phyloP scores from a whole-genome alignment of 2,329 filamentous ascomycete genomes.

The Colletotrichum simmondsii region DNA sequence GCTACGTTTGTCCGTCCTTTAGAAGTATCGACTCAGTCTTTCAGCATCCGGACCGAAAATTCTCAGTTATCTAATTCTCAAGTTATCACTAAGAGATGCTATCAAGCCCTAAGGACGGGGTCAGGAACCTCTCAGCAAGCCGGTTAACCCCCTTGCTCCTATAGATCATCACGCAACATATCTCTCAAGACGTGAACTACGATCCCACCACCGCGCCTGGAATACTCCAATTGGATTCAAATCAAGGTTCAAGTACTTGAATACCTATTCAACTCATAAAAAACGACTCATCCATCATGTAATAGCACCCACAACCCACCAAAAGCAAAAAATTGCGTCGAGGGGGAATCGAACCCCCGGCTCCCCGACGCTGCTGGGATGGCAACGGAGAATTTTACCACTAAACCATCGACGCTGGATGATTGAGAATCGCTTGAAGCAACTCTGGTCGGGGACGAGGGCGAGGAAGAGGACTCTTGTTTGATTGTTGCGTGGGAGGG shows the following conservation, averaged over 20 bases:
- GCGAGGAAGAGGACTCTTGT: not conserved
- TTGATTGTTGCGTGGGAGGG: not conserved
- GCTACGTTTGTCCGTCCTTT: not conserved
- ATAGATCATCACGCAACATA: not conserved
- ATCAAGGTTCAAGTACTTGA: not conserved
- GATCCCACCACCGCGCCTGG: too few species aligned
- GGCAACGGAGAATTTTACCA: conserved; percentile 23
- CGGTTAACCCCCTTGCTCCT: not conserved
- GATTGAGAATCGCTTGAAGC: not conserved
- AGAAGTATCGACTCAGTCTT: too few species aligned
- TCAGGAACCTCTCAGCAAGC: not conserved
- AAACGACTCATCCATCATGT: not conserved
- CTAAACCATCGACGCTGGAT: conserved; percentile 14
- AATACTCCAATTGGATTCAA: not conserved
- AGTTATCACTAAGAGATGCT: too few species aligned
- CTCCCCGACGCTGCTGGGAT: conserved; percentile 18
- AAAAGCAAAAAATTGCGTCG: not conserved
- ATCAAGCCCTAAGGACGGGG: too few species aligned
- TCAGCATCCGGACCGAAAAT: not conserved
- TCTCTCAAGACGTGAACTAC: not conserved
- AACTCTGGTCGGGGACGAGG: not conserved
- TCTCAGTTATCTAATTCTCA: not conserved
- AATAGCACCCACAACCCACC: too few species aligned
- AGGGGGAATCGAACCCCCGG: conserved; percentile 21
- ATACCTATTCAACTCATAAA: not conserved